A percentile compares a stretch with the other conserved stretches of the same genome.
phyloP scores from a whole-genome alignment of 2,329 filamentous ascomycete genomes.

The Cercospora berteroae region DNA sequence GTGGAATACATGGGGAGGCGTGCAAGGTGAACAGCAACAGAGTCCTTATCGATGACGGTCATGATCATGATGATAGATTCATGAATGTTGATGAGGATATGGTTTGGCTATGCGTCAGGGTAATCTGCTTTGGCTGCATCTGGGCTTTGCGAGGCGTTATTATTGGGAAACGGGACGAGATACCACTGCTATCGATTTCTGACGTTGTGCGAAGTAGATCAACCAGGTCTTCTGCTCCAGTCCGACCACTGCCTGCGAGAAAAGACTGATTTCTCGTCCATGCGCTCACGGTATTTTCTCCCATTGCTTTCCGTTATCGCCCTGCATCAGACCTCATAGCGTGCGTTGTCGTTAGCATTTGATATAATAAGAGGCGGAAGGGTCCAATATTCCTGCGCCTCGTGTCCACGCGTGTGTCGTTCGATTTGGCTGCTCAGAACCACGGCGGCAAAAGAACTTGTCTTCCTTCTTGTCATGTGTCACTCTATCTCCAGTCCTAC shows the following conservation, averaged over 20 bases:
- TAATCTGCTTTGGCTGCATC: neutral
- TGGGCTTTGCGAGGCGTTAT: neutral
- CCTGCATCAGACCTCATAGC: neutral
- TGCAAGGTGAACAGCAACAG: constrained; percentile 10
- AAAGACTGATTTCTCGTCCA: neutral
- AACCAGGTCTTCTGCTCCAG: neutral
- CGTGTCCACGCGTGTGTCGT: neutral
- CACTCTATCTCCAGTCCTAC: neutral
- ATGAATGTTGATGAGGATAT: neutral
- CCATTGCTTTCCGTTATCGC: neutral
- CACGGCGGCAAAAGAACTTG: neutral
- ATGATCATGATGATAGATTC: neutral
- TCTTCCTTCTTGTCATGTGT: neutral
- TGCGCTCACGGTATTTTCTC: neutral
- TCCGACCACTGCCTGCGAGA: neutral
- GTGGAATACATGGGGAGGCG: constrained; percentile 23
- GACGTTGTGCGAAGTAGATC: neutral
- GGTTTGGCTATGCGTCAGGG: neutral
- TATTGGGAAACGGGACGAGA: neutral
- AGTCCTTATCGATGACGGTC: constrained; percentile 15
- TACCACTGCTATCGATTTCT: neutral
- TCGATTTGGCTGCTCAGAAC: neutral
- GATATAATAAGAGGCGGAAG: neutral
- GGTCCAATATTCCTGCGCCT: neutral
- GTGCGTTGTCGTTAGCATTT: neutral